These are phyloP conservation scores for Gloeopeniophorella convolvens DNA, from an alignment of 768 basidiomycete genomes.

Conservation along the genomic window DNA sequence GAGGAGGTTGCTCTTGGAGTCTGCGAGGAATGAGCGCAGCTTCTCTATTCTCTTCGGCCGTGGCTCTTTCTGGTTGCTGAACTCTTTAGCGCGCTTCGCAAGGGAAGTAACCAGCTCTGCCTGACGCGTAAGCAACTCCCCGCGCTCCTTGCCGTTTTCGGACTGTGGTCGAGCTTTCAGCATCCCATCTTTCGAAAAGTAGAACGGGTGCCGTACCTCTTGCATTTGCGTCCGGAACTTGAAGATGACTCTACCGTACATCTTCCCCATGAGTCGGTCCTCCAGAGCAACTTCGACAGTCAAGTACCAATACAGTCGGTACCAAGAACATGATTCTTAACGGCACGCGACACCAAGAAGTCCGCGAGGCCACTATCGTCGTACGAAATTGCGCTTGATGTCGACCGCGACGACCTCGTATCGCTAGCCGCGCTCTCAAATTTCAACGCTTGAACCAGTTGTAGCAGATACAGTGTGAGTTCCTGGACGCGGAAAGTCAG, in stretches of 20 bases:
- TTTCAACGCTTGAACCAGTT: slow-evolving; percentile 96
- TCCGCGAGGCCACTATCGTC: slow-evolving; percentile 92
- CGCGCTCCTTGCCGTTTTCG: slow-evolving; percentile 72
- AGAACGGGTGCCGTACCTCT: slow-evolving; percentile 55
- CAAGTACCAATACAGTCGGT: slow-evolving; percentile 94
- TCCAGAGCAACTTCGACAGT: slow-evolving; percentile 93
- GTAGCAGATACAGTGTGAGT: slow-evolving; percentile 83
- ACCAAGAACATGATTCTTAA: slow-evolving; percentile 76
- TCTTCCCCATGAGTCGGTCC: slow-evolving; percentile 34
- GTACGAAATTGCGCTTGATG: slow-evolving; percentile 70
- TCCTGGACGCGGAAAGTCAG: slow-evolving; percentile 51
- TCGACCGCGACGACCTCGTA: slow-evolving; percentile 66
- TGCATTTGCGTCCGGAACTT: slow-evolving; percentile 85
- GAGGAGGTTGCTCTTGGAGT: slow-evolving; percentile 79
- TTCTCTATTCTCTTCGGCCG: slow-evolving; percentile 98
- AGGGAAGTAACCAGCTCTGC: slow-evolving; percentile 84
- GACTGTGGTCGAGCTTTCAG: slow-evolving; percentile 33
- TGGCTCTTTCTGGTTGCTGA: slow-evolving; percentile 85
- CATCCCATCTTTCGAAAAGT: background rate
- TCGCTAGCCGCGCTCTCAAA: slow-evolving; percentile 84
- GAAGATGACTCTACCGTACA: slow-evolving; percentile 53
- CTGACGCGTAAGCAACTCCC: slow-evolving; percentile 87
- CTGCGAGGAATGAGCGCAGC: slow-evolving; percentile 74
- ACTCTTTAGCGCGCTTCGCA: slow-evolving; percentile 78
- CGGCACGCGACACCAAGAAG: slow-evolving; percentile 82